Conservation (phyloP, 176 grass and related monocot species). For the Paspalum notatum region DNA sequence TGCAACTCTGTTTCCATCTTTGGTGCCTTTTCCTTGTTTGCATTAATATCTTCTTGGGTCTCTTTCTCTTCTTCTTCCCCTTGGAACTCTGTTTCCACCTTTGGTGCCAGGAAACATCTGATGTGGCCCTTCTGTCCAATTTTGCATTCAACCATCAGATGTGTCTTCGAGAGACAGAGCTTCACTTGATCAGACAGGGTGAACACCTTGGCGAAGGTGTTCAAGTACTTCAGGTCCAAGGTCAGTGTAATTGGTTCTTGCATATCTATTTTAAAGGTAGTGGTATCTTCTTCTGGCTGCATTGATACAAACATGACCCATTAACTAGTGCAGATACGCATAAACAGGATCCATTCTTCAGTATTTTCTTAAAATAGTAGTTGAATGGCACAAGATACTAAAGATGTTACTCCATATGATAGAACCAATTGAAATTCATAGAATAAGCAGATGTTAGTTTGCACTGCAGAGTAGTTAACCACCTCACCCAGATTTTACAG, state of each 20-base stretch:
- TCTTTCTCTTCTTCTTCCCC: neutral
- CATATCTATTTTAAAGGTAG: neutral
- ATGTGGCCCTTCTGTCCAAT: neutral
- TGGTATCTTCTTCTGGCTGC: neutral
- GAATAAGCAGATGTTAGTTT: too few species aligned
- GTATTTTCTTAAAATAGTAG: neutral
- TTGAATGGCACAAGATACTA: neutral
- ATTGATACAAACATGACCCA: neutral
- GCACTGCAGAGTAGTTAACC: too few species aligned
- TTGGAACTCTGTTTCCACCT: neutral
- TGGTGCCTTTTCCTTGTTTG: too few species aligned
- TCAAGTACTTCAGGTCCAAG: neutral
- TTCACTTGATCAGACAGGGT: neutral
- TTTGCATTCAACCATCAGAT: slow-evolving; percentile 3
- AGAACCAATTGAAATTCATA: too few species aligned
- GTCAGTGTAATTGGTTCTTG: neutral
- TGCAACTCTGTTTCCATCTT: too few species aligned
- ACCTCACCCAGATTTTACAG: too few species aligned
- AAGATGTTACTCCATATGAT: too few species aligned
- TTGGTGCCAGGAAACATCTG: slow-evolving; percentile 11
- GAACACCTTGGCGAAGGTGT: neutral
- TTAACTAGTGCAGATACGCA: neutral
- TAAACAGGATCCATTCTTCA: too few species aligned
- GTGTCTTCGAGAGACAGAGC: neutral
- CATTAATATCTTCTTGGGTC: too few species aligned